Base-by-base conservation (phyloP, 345 rosid species). In the Noccaea bulbosa region DNA sequence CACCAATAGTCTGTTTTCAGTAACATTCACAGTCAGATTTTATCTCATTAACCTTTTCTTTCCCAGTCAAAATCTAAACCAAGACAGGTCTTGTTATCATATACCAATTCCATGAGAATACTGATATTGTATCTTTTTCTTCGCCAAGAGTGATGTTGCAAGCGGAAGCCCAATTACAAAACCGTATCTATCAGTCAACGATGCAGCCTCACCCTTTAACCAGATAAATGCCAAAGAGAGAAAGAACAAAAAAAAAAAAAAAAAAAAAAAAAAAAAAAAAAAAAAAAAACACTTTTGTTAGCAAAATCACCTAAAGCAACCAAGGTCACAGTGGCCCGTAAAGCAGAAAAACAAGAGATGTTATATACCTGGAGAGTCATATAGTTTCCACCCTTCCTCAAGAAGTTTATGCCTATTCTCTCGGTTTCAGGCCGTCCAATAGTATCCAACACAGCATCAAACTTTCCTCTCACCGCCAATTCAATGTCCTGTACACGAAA, bases 381-480 rank as follows among this genome's bases (percentile, higher is more conserved):
- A 72, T 88, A 89, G 80, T 89, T 84, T 64, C 98, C 97, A 33
- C 96, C 96, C 67, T 87, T 84, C 69, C 80, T 86, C 81, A 94
- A 81, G 77, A 94, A 78, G 68, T 81, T 87, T 64, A 83, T 76
- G 69, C 97, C 90, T 20, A 81, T 59, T 79, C 95, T 85, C 81
- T 94, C 97, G 1, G 97, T 91, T 72, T 91, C 96, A 50, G 87
- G 81, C 22, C 79, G 88, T 55, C 99, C 99, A 79, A 94, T 91
- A 53, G 99, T 94, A 79, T 94, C 99, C 77, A 94, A 76, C 65
- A 91, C 99, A 50, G 90, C 91, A 75, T 91, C 96, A 74, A 91
- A 94, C 77, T 81, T 87, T 71, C 94, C 96, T 74, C 81, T 91
- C 32, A 93, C 86, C 38, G 81, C 94, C 80, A 84, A 51, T 73